Evolutionary conservation across 495 filamentous ascomycete species (phyloP).

Genomic region (Filosporella fistucella): DNA sequence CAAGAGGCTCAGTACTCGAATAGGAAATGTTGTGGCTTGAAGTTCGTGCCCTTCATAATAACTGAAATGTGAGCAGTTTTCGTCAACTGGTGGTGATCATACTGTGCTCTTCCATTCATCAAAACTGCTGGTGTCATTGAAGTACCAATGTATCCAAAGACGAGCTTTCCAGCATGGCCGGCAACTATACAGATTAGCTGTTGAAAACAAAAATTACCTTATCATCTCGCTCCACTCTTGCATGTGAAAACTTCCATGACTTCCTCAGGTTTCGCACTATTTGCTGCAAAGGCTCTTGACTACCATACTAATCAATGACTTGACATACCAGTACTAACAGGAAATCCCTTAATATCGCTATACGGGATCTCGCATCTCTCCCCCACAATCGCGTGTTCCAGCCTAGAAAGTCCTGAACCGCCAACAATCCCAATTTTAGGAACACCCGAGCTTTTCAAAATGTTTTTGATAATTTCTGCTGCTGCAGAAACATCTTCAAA

Average conservation of each 20-base stretch:
- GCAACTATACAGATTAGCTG: slow-evolving; percentile 11
- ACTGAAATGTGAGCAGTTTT: slow-evolving; percentile 31
- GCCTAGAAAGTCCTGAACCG: slow-evolving; percentile 66
- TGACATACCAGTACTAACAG: slow-evolving; percentile 55
- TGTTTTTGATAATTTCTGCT: slow-evolving; percentile 29
- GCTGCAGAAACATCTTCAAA: slow-evolving; percentile 38
- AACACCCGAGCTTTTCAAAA: slow-evolving; percentile 41
- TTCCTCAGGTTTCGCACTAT: no score
- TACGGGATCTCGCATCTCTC: slow-evolving; percentile 57
- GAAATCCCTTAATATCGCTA: slow-evolving; percentile 60
- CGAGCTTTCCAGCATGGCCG: slow-evolving; percentile 68
- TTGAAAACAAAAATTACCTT: background rate
- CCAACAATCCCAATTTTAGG: slow-evolving; percentile 68
- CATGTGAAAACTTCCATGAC: no score
- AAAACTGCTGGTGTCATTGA: slow-evolving; percentile 56
- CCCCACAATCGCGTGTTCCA: slow-evolving; percentile 55
- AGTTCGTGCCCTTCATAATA: slow-evolving; percentile 77
- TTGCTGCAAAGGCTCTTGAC: no score
- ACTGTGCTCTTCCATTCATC: slow-evolving; percentile 75
- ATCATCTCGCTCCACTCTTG: background rate
- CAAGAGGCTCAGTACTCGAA: slow-evolving; percentile 64
- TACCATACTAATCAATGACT: background rate
- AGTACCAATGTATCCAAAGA: slow-evolving; percentile 60
- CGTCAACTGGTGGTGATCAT: slow-evolving; percentile 29
- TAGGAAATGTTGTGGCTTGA: slow-evolving; percentile 62